Percentiles rank a stretch among this genome's conserved stretches.
phyloP scores from a whole-genome alignment of 2,329 filamentous ascomycete genomes.

The Paecilomyces fulvus region DNA sequence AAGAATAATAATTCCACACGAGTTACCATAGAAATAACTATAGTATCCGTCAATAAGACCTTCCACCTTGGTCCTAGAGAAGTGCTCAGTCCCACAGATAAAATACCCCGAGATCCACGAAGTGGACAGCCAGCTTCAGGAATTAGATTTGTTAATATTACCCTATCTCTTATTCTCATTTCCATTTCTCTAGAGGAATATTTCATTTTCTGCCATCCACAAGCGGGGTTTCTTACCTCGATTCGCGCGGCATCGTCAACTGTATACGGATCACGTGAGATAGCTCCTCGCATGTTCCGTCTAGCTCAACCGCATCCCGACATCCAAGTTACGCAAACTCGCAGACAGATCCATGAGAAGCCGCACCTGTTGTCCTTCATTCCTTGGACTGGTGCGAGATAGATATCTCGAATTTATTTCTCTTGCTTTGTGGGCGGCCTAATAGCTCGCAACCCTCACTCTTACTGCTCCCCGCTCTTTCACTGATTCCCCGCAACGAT shows the following conservation, averaged over 20 bases:
- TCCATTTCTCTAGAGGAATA: too few relatives aligned
- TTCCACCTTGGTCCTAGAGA: too few relatives aligned
- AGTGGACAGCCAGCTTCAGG: too few relatives aligned
- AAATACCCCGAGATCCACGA: too few relatives aligned
- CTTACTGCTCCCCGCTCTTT: not conserved
- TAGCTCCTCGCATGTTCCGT: not conserved
- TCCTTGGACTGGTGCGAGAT: not conserved
- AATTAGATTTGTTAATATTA: too few relatives aligned
- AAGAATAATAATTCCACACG: not conserved
- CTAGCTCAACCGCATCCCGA: not conserved
- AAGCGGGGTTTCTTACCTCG: too few relatives aligned
- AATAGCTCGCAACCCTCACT: conserved; percentile 1
- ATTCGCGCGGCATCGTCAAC: not conserved
- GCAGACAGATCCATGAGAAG: not conserved
- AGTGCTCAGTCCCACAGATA: too few relatives aligned
- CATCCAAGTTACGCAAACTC: not conserved
- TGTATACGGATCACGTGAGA: not conserved
- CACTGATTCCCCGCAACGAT: conserved; percentile 24
- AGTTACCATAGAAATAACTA: not conserved
- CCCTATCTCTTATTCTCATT: too few relatives aligned
- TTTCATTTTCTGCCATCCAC: too few relatives aligned
- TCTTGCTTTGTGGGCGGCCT: conserved; percentile 5
- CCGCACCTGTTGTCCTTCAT: not conserved
- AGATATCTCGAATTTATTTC: not conserved
- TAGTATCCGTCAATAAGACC: too few relatives aligned